Conservation (phyloP, 768 basidiomycete genomes). For the Podaxis sp. region DNA sequence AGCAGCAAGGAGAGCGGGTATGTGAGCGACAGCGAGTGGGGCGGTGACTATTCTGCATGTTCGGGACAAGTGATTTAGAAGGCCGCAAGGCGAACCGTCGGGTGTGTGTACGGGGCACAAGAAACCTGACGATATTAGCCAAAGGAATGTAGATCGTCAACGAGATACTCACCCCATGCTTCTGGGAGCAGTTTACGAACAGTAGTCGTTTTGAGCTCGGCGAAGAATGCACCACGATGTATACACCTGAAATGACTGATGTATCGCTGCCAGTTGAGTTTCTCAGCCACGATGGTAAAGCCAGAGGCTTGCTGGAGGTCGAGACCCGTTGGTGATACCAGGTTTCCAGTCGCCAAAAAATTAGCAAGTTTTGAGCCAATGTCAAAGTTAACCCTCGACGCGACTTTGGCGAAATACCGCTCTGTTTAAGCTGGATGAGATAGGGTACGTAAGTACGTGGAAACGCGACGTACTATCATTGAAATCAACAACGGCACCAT, state of each 20-base stretch:
- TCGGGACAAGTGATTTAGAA: conserved; percentile 94
- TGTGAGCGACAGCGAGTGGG: conserved; percentile 70
- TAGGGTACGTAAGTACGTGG: conserved; percentile 4
- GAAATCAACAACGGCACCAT: conserved; percentile 83
- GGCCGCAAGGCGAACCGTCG: conserved; percentile 96
- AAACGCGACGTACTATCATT: conserved; percentile 64
- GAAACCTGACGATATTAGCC: conserved; percentile 59
- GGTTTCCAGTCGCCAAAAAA: conserved; percentile 96
- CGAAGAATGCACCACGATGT: conserved; percentile 99
- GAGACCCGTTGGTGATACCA: conserved; percentile 91
- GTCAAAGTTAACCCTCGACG: conserved; percentile 84
- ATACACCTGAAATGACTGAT: conserved; percentile 98
- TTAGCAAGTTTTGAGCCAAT: conserved; percentile 88
- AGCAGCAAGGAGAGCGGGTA: conserved; percentile 77
- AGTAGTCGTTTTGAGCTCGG: conserved; percentile 96
- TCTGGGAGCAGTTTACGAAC: conserved; percentile 96
- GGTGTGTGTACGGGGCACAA: conserved; percentile 98
- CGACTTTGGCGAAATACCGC: conserved; percentile 75
- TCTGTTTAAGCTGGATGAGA: conserved; percentile 41
- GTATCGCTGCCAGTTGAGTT: conserved; percentile 97
- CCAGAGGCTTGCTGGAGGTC: conserved; percentile 97
- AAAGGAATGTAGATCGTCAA: not conserved
- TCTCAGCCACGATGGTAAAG: conserved; percentile 99
- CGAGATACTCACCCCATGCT: conserved; percentile 78
- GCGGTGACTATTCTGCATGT: conserved; percentile 89